phyloP scores from a whole-genome alignment of 2,329 filamentous ascomycete genomes.

The Diaporthe amygdali region DNA sequence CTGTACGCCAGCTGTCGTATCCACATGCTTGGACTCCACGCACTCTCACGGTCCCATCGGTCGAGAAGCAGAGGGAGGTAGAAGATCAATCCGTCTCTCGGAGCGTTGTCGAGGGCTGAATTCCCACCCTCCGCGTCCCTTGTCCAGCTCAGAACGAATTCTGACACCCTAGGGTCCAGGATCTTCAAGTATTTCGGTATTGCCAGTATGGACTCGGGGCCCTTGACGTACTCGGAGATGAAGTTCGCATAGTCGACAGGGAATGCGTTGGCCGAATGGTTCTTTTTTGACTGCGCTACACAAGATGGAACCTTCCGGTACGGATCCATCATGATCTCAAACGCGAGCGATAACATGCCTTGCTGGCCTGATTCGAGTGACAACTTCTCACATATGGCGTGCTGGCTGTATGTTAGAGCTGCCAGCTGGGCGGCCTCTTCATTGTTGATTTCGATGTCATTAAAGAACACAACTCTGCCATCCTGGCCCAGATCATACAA shows the following conservation, averaged over 20 bases:
- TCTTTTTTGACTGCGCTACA: constrained; percentile 30
- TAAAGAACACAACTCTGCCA: constrained; percentile 71
- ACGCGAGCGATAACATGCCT: constrained; percentile 35
- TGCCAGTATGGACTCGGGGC: not conserved
- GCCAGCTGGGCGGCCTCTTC: constrained; percentile 28
- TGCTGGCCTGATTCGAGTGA: constrained; percentile 28
- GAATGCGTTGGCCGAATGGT: constrained; percentile 15
- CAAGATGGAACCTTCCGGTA: constrained; percentile 30
- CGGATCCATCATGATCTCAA: constrained; percentile 37
- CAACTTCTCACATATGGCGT: constrained; percentile 32
- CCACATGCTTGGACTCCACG: constrained; percentile 43
- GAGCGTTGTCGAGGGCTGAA: not conserved
- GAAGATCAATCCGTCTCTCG: constrained; percentile 36
- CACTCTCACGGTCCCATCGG: constrained; percentile 40
- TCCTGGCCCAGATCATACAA: constrained; percentile 70
- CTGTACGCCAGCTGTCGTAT: constrained; percentile 44
- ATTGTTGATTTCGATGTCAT: constrained; percentile 56
- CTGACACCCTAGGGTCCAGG: constrained; percentile 37
- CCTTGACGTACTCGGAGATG: constrained; percentile 26
- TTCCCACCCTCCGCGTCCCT: not conserved
- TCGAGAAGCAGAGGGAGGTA: constrained; percentile 48
- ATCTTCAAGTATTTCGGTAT: not conserved
- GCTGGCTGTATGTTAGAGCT: constrained; percentile 30
- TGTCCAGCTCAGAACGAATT: constrained; percentile 31
- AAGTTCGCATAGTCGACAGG: constrained; percentile 34